Base-by-base conservation (phyloP, 2,329 filamentous ascomycete genomes). In the Venturiaceae sp. region DNA sequence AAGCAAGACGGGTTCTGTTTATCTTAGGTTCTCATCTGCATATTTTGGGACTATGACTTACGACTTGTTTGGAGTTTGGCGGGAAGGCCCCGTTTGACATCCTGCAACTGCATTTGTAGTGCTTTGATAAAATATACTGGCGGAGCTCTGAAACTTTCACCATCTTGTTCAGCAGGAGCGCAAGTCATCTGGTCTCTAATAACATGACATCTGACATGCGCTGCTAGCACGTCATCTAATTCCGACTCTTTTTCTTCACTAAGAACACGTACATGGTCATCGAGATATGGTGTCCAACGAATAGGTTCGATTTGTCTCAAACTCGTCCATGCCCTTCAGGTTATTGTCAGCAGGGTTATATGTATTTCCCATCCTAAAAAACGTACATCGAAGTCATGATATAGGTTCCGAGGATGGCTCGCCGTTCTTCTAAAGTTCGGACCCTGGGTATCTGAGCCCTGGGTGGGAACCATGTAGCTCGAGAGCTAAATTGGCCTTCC, bases 251-350 rank as follows among this genome's bases (percentile, higher is more conserved):
- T 30, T 19, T 34, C 52, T 5, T 54, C 52, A 5, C n/a, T 28
- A 11, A 54, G 52, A 7, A 54, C 34, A 19, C 52, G 52, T 5
- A 54, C 52, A 30, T 36, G 34, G 7, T 54, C 52, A 34, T 54
- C 52, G 7, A 54, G 30, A 34, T 54, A 54, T 7, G 52, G 52
- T 19, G 52, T 54, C 52, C 52, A 54, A 19, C 23, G 52, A 28
- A 54, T 30, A 34, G 52, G 52, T 19, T 54, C 52, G 8, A 32
- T 30, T 19, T 54, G 23, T 34, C 52, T 54, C 16, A 9, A 6
- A 14, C 23, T 19, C 14, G 30, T 54, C 52, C 52, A 54, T 34
- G 14, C 36, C 36, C 36, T 39, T 11, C 13, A n/a, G 5, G 5
- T 4, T 11, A n/a, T n/a, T 39, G 13, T 39, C 36, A 39, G 36